phyloP scores from a whole-genome alignment of 495 filamentous ascomycete species.

The Daldinia loculata region DNA sequence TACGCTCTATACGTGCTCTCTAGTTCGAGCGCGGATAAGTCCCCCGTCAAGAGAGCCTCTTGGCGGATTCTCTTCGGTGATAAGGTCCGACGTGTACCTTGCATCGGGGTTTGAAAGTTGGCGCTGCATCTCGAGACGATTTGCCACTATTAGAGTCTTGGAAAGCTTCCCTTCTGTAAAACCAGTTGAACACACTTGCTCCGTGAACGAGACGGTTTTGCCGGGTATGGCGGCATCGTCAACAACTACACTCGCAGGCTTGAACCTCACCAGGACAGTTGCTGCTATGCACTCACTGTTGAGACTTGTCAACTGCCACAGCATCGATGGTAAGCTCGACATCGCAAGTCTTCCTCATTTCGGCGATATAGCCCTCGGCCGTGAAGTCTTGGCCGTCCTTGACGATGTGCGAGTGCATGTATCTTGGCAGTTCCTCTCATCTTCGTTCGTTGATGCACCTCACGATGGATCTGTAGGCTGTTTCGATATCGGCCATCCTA shows the following conservation, averaged over 20 bases:
- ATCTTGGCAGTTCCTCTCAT: conserved; percentile 36
- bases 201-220: conserved; percentile 33
- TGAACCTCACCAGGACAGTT: conserved; percentile 14
- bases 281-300: conserved; percentile 18
- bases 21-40: conserved; percentile 32
- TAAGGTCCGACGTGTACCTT: conserved; percentile 15
- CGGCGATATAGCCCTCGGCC: conserved; percentile 34
- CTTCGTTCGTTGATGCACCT: conserved; percentile 32
- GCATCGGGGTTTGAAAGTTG: conserved; percentile 15
- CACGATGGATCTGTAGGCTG: conserved; percentile 25
- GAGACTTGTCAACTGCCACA: conserved; percentile 30
- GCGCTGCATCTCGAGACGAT: conserved; percentile 34
- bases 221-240: neutral
- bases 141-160: conserved; percentile 33
- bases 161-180: conserved; percentile 40
- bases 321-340: conserved; percentile 33
- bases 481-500: conserved; percentile 27
- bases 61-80: conserved; percentile 28
- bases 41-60: conserved; percentile 23
- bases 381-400: conserved; percentile 41
- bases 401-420: conserved; percentile 26
- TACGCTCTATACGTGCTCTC: conserved; percentile 37
- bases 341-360: conserved; percentile 31
- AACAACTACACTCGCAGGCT: neutral
- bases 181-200: conserved; percentile 34